Evolutionary conservation across 2,329 filamentous ascomycete genomes (phyloP).

Genomic region (Capronia americana): DNA sequence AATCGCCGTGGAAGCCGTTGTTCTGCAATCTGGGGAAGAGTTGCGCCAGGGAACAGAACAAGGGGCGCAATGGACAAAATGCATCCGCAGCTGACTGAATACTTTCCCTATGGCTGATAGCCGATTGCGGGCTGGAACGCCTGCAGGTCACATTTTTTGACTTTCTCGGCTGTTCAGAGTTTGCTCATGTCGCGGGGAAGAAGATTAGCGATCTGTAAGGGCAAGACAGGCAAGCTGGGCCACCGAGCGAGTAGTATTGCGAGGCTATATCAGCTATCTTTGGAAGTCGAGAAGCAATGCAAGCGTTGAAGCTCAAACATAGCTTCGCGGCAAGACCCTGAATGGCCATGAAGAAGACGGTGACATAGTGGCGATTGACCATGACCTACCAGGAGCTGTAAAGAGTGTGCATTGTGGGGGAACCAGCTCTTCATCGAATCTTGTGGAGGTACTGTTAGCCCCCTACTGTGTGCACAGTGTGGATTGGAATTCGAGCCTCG

Average conservation of each 20-base stretch:
- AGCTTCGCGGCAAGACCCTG: background rate
- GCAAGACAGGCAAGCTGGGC: background rate
- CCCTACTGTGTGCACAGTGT: background rate
- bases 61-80: background rate
- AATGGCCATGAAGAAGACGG: background rate
- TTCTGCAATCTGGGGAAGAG: background rate
- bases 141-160: conserved; percentile 3
- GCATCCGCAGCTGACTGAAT: background rate
- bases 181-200: background rate
- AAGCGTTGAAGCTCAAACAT: background rate
- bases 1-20: background rate
- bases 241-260: background rate
- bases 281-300: background rate
- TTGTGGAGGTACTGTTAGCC: background rate
- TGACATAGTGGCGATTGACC: background rate
- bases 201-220: background rate
- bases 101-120: background rate
- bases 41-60: background rate
- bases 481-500: conserved; percentile 1
- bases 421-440: background rate
- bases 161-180: background rate
- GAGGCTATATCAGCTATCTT: background rate
- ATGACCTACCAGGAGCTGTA: no score
- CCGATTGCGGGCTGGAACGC: background rate
- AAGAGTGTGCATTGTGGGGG: background rate